A percentile compares a stretch with the other conserved stretches of the same genome.
Evolutionary conservation across 78 protist species (phyloP).

Genomic region (Andalucia godoyi): DNA sequence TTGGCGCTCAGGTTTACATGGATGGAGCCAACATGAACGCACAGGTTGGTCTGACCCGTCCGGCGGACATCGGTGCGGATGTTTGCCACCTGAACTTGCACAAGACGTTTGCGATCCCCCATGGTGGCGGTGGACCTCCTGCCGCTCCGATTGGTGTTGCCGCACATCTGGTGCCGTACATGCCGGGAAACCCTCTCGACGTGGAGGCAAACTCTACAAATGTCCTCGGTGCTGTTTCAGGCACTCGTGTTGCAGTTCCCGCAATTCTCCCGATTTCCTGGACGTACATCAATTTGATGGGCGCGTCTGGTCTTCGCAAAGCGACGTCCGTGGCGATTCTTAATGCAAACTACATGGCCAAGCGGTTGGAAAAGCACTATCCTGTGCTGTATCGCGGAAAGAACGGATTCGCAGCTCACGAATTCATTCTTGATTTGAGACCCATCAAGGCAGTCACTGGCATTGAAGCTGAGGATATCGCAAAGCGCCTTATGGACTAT

Average conservation of each 20-base stretch:
- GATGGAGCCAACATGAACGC: constrained; percentile 98
- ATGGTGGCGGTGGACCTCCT: constrained; percentile 99
- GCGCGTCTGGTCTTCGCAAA: constrained; percentile 54
- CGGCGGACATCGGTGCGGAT: constrained; percentile 93
- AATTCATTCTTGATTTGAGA: constrained; percentile 88
- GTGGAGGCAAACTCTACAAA: not conserved
- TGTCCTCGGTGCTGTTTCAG: constrained; percentile 47
- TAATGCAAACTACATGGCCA: constrained; percentile 94
- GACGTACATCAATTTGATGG: constrained; percentile 82
- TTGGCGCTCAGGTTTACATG: constrained; percentile 93
- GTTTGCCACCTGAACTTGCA: constrained; percentile 96
- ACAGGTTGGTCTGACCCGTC: constrained; percentile 81
- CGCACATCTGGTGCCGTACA: constrained; percentile 66
- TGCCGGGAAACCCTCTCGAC: constrained; percentile 21
- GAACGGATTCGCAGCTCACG: constrained; percentile 70
- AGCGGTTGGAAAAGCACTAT: constrained; percentile 61
- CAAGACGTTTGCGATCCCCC: constrained; percentile 97
- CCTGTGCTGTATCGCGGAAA: constrained; percentile 57
- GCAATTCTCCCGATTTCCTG: constrained; percentile 85
- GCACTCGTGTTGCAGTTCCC: constrained; percentile 80
- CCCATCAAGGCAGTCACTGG: constrained; percentile 60
- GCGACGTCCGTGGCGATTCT: constrained; percentile 83
- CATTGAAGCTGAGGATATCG: constrained; percentile 82
- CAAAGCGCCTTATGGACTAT: constrained; percentile 91
- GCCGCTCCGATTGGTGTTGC: constrained; percentile 93